phyloP scores from a whole-genome alignment of 805 yeast species.

The Suhomyces prunicola region DNA sequence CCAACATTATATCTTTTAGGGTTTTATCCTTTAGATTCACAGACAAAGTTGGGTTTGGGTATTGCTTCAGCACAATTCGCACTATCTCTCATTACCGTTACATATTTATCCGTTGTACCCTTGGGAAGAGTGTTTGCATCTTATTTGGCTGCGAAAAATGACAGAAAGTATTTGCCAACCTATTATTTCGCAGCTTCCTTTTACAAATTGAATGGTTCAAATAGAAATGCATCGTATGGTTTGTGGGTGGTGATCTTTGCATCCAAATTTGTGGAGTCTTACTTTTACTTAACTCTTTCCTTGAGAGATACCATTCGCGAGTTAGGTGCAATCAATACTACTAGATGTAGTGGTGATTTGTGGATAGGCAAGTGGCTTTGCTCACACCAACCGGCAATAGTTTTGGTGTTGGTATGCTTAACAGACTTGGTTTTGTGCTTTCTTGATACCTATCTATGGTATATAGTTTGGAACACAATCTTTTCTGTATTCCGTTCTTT shows the following conservation, averaged over 20 bases:
- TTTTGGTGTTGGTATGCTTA: constrained; percentile 50
- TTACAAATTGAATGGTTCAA: constrained; percentile 49
- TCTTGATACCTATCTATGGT: constrained; percentile 83
- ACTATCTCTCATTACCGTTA: constrained; percentile 50
- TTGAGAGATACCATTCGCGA: constrained; percentile 72
- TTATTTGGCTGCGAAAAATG: constrained; percentile 19
- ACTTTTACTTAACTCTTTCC: constrained; percentile 71
- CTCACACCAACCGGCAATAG: constrained; percentile 51
- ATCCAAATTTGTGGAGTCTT: constrained; percentile 72
- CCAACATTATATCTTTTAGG: constrained; percentile 57
- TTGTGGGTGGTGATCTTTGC: constrained; percentile 66
- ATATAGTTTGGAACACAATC: constrained; percentile 72
- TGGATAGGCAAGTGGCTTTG: constrained; percentile 55
- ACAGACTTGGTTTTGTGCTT: constrained; percentile 71
- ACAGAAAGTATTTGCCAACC: constrained; percentile 49
- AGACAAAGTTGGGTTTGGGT: constrained; percentile 34
- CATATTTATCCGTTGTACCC: constrained; percentile 62
- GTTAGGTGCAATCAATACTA: constrained; percentile 51
- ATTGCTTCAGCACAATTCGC: constrained; percentile 55
- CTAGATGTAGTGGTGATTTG: constrained; percentile 60
- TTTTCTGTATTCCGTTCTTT: constrained; percentile 71
- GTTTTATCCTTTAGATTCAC: constrained; percentile 29
- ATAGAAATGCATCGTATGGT: constrained; percentile 59
- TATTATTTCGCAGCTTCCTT: constrained; percentile 59
- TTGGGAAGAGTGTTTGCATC: constrained; percentile 51